Evolutionary conservation across 2,329 filamentous ascomycete species (phyloP).

Genomic region (Aspergillus spinulosporus): DNA sequence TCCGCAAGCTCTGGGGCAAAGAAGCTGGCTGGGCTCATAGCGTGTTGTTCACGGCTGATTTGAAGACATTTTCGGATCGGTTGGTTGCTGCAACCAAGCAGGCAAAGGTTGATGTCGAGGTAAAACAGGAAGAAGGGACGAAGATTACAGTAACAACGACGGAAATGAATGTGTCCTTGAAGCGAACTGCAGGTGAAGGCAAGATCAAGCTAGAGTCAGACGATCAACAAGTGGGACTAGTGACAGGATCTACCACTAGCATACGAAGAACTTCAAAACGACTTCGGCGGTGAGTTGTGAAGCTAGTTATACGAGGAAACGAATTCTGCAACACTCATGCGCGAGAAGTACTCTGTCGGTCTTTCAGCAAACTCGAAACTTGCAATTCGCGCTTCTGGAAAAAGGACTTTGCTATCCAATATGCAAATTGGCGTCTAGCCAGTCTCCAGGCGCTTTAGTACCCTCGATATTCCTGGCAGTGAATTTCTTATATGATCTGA

Average conservation of each 20-base stretch:
- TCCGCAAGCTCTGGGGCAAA: slow-evolving; percentile 83
- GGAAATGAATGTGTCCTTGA: slow-evolving; percentile 23
- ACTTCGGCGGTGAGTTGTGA: slow-evolving; percentile 22
- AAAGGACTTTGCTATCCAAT: too few species aligned
- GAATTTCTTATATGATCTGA: too few species aligned
- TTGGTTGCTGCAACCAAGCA: slow-evolving; percentile 44
- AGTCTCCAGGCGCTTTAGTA: too few species aligned
- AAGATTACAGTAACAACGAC: slow-evolving; percentile 30
- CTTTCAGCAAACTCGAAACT: too few species aligned
- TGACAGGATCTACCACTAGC: slow-evolving; percentile 26
- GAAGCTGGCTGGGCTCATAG: slow-evolving; percentile 98
- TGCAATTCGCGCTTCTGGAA: too few species aligned
- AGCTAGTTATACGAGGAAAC: too few species aligned
- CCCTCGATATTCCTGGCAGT: too few species aligned
- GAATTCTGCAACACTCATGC: too few species aligned
- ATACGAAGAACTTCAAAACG: slow-evolving; percentile 35
- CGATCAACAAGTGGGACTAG: slow-evolving; percentile 21
- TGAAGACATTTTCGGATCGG: slow-evolving; percentile 77
- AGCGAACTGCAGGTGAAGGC: slow-evolving; percentile 28
- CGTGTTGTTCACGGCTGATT: slow-evolving; percentile 90
- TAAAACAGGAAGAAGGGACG: slow-evolving; percentile 25
- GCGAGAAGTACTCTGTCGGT: too few species aligned
- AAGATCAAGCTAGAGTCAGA: slow-evolving; percentile 22
- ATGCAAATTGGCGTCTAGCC: too few species aligned
- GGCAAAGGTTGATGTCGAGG: slow-evolving; percentile 33